Base-by-base conservation (phyloP, 169 alveolate species). In the Nephromyces sp. region DNA sequence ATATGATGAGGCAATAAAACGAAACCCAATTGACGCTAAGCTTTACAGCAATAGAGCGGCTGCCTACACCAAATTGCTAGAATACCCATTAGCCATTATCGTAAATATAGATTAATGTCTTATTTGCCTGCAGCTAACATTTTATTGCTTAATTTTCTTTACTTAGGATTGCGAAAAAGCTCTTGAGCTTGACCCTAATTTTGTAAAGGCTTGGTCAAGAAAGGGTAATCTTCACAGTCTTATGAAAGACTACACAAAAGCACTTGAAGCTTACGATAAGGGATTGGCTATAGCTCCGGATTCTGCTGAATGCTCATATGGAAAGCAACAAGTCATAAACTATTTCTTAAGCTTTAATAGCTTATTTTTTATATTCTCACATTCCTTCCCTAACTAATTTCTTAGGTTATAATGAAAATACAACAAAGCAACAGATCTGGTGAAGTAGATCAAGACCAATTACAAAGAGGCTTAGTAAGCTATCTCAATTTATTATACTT, bases 201-300 rank as follows among this genome's bases (percentile, higher is more conserved):
- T 93, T 75, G 93, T 94, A 31, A 97, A 95, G 86, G 99, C 98
- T 3, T 94, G 94, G 91, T 85, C 92, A 43, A 86, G 98, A 66
- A 97, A 96, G 84, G 99, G 98, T 29, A 90, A 84, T 57, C 79
- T 92, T 61, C 99, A 96, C 80, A 85, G 79, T 75, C 76, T 90
- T 61, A 85, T 96, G 95, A 97, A 97, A 84, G 99, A 96, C 75
- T 97, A 92, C 76, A 95, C 95, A 85, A 95, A 96, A 85, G 98
- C 98, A 27, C 69, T 94, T 68, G 95, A 91, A 74, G 94, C 98
- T 28, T 96, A 86, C 80, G 97, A 94, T 70, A 87, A 92, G 79
- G 99, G 98, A 0, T 81, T 94, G 57, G 93, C 92, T 63, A 31
- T 93, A 30, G 98, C 95, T 67, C 97, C 98, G 0, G 84, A 84